Percentiles rank a stretch among this genome's conserved stretches.
These are phyloP conservation scores for Przewalskia tangutica DNA, from an alignment of 257 asterid genomes.

Conservation along the genomic window DNA sequence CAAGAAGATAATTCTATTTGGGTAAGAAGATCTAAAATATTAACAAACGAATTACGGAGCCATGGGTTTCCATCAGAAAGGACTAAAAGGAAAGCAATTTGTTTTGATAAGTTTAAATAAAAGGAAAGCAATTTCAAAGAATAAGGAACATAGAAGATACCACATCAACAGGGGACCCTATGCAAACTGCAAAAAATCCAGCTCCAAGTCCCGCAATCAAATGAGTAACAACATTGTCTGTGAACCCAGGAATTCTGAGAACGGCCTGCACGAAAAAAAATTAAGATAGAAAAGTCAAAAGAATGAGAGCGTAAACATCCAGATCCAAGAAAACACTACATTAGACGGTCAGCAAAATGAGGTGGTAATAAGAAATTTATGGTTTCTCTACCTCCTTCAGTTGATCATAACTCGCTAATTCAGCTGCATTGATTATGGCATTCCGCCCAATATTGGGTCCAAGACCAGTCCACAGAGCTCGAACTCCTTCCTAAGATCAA, in stretches of 20 bases:
- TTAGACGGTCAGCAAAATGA: not conserved
- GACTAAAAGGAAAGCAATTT: not conserved
- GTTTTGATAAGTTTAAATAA: not conserved
- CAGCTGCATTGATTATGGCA: conserved; percentile 98
- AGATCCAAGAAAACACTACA: conserved; percentile 7
- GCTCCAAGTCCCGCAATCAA: conserved; percentile 90
- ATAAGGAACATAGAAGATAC: conserved; percentile 25
- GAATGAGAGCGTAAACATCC: conserved; percentile 1
- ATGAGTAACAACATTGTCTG: conserved; percentile 88
- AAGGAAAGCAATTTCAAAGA: not conserved
- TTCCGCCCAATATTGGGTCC: conserved; percentile 94
- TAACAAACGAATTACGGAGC: not conserved
- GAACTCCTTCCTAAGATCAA: conserved; percentile 65
- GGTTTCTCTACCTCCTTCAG: conserved; percentile 70
- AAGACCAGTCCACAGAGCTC: conserved; percentile 86
- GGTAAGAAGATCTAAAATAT: not conserved
- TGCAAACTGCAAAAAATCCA: conserved; percentile 94
- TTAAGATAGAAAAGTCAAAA: not conserved
- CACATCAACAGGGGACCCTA: conserved; percentile 99
- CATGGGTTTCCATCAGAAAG: not conserved
- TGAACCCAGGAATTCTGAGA: conserved; percentile 89
- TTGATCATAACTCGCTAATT: conserved; percentile 95
- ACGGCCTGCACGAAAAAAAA: conserved; percentile 40
- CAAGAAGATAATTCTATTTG: not conserved
- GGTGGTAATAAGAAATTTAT: not conserved